Conservation (phyloP, 768 basidiomycete species). For the Podaxis rugospora region DNA sequence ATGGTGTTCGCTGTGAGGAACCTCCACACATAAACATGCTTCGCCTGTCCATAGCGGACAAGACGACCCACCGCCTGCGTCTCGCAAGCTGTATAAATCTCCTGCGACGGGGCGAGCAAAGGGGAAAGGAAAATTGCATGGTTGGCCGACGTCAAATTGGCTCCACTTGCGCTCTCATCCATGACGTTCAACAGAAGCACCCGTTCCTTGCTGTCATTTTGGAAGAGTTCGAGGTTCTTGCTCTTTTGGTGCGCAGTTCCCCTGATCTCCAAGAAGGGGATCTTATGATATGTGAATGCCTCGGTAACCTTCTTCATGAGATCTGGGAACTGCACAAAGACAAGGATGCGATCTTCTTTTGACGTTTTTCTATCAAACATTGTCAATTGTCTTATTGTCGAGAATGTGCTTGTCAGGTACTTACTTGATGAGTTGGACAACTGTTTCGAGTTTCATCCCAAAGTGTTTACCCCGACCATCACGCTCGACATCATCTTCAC, state of each 20-base stretch:
- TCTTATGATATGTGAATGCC: conserved; percentile 66
- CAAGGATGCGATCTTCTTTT: conserved; percentile 75
- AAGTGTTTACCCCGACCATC: conserved; percentile 75
- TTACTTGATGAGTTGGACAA: conserved; percentile 73
- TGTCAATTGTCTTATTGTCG: conserved; percentile 6
- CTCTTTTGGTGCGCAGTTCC: conserved; percentile 75
- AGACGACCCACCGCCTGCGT: conserved; percentile 83
- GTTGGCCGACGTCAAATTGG: conserved; percentile 90
- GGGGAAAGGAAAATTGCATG: conserved; percentile 95
- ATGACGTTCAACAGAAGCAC: conserved; percentile 88
- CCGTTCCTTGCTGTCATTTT: conserved; percentile 69
- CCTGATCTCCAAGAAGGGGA: conserved; percentile 77
- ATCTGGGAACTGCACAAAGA: conserved; percentile 97
- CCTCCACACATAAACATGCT: conserved; percentile 77
- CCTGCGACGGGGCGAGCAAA: conserved; percentile 73
- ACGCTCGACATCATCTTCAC: conserved; percentile 71
- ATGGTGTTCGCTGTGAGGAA: conserved; percentile 87
- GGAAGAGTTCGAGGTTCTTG: conserved; percentile 82
- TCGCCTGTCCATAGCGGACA: conserved; percentile 79
- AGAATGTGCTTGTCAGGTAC: conserved; percentile 15
- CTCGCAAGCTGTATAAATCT: conserved; percentile 81
- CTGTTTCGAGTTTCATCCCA: conserved; percentile 77
- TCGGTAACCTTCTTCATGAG: conserved; percentile 89
- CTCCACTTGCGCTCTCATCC: conserved; percentile 93
- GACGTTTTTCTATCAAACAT: conserved; percentile 54